phyloP scores from a whole-genome alignment of 441 rosid genomes.

The Pelargonium cotyledonis region DNA sequence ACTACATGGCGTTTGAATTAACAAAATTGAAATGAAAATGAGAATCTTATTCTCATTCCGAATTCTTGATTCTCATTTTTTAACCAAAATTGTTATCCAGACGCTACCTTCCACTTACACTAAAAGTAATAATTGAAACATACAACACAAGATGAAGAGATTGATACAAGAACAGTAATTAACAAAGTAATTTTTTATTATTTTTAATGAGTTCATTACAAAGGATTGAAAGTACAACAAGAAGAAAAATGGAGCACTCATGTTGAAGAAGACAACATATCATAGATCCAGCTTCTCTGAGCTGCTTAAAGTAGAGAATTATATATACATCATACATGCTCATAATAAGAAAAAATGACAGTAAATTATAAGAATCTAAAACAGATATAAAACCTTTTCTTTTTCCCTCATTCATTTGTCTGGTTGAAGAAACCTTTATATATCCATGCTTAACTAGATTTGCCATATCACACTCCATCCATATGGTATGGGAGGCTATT shows the following conservation, averaged over 20 bases:
- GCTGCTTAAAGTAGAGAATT: constrained; percentile 1
- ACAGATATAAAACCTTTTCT: not conserved
- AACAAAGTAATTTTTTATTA: not conserved
- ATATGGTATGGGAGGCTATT: constrained; percentile 1
- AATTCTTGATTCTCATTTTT: no score
- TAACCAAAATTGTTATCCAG: no score
- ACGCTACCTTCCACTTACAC: not conserved
- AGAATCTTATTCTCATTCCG: no score
- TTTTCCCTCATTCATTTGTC: constrained; percentile 10
- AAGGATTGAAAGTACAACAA: constrained; percentile 1
- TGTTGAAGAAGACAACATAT: constrained; percentile 2
- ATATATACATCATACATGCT: not conserved
- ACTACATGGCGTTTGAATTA: no score
- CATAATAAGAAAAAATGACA: not conserved
- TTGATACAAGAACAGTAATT: not conserved
- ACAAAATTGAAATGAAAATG: no score
- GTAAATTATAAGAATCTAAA: not conserved
- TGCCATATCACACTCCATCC: constrained; percentile 6
- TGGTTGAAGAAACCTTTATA: not conserved
- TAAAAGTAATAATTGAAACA: not conserved
- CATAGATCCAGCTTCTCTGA: constrained; percentile 7
- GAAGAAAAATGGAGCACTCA: not conserved
- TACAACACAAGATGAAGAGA: not conserved
- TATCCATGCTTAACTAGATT: not conserved
- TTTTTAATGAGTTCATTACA: not conserved